Base-by-base conservation (phyloP, 2,329 filamentous ascomycete species). In the Dothistroma septosporum region DNA sequence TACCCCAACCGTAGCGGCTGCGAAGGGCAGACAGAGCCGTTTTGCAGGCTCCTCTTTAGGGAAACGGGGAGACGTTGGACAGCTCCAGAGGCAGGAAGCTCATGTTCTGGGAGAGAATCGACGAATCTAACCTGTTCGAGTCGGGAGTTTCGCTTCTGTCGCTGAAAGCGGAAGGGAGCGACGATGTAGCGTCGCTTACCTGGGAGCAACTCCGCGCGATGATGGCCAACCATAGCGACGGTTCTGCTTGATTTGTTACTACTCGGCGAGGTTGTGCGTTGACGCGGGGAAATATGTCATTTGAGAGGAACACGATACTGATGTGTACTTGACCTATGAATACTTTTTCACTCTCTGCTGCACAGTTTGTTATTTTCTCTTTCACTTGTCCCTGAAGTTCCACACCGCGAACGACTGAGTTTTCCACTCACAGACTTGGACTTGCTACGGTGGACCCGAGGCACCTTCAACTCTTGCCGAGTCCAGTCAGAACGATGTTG, bases 401-500 rank as follows among this genome's bases (percentile, higher is more conserved):
- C n/a, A 28, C 24, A 28, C 3, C 24, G 24, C 6, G 6, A 28
- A 28, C 24, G 24, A 28, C 3, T 28, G 24, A 28, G 24, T 3
- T 28, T 28, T 6, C 24, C 24, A 28, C 24, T 3, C 24, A 28
- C 24, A 3, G 24, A 28, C 24, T 3, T 28, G 24, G 24, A 28
- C 24, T 28, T 28, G 3, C 24, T 2, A 28, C 24, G 24, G 24
- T 28, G 24, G 24, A 28, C 24, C 24, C 6, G 24, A 28, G 24
- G 33, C 14, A 37, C 33, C 32, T 47, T 50, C 58, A 67, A 22
- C 64, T 67, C 19, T 64, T 67, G 12, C 85, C 87, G 68, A 90
- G 71, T 9, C 80, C 83, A 37, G 80, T 75, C 57, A 92, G 73
- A 2, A 91, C 89, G 66, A 92, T 72, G 63, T 90, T 83, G 0